Percentiles rank a stretch among this genome's conserved stretches.
Evolutionary conservation across 2,329 filamentous ascomycete genomes (phyloP).

Genomic region (Penicillium sp.): DNA sequence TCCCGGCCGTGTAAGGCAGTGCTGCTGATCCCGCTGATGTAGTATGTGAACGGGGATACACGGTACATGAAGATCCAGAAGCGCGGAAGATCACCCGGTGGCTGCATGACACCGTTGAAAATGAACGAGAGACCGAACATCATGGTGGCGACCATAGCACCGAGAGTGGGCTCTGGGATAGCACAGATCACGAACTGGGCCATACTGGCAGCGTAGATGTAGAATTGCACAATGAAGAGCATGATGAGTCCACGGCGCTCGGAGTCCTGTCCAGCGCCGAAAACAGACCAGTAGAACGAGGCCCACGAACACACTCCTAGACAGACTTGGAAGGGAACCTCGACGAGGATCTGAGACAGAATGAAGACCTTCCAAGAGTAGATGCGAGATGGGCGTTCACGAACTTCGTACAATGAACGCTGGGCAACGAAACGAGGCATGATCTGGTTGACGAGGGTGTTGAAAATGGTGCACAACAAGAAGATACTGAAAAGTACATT

Average conservation of each 20-base stretch:
- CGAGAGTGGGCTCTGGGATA: constrained; percentile 9
- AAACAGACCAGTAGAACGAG: constrained; percentile 28
- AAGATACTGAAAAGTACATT: constrained; percentile 86
- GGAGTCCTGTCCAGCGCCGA: constrained; percentile 16
- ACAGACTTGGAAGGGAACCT: constrained; percentile 76
- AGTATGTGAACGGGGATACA: constrained; percentile 59
- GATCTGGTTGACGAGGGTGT: constrained; percentile 53
- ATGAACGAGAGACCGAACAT: constrained; percentile 9
- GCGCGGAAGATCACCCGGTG: constrained; percentile 62
- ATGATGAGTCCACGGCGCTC: constrained; percentile 21
- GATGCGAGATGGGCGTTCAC: constrained; percentile 78
- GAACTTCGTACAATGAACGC: constrained; percentile 77
- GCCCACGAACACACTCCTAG: constrained; percentile 25
- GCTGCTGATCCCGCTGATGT: constrained; percentile 61
- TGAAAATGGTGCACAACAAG: constrained; percentile 65
- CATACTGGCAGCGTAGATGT: constrained; percentile 14
- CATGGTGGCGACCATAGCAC: constrained; percentile 20
- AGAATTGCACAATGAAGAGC: constrained; percentile 28
- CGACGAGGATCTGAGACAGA: constrained; percentile 77
- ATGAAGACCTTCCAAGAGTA: constrained; percentile 86
- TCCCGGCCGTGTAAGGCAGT: constrained; percentile 61
- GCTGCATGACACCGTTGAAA: constrained; percentile 18
- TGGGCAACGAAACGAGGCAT: constrained; percentile 85
- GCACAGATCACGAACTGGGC: constrained; percentile 12
- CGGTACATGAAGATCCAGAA: constrained; percentile 68